Percentiles rank a stretch among this genome's conserved stretches.
Evolutionary conservation across 2,329 filamentous ascomycete genomes (phyloP).

Genomic region (Colletotrichum graminicola): DNA sequence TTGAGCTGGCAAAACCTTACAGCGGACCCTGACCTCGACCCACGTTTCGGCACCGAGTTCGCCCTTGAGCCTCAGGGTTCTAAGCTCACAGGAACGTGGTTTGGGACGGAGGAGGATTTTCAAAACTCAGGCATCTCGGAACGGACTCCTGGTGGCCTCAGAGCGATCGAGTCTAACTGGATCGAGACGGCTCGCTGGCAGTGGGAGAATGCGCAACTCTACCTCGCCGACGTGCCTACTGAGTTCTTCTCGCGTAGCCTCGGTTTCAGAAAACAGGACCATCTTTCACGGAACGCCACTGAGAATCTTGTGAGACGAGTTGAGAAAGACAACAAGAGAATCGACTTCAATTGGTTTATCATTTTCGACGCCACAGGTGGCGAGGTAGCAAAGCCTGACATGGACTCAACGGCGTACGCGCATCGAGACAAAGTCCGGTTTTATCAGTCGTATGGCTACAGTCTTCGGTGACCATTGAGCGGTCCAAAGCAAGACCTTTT

Average conservation of each 20-base stretch:
- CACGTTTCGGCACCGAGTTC: neutral
- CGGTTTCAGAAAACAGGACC: neutral
- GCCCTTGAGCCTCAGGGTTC: neutral
- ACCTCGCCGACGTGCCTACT: neutral
- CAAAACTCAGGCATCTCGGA: neutral
- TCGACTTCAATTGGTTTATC: neutral
- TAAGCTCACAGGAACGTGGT: neutral
- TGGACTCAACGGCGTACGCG: neutral
- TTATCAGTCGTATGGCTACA: neutral
- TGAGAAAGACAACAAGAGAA: neutral
- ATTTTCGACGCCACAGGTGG: neutral
- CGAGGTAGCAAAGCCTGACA: neutral
- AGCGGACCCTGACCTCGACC: neutral
- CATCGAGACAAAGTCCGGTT: neutral
- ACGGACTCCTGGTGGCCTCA: neutral
- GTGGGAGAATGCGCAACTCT: neutral
- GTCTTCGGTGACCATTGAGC: neutral
- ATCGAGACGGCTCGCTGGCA: neutral
- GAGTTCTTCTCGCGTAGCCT: neutral
- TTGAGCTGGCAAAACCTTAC: neutral
- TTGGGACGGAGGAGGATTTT: neutral
- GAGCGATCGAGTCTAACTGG: neutral
- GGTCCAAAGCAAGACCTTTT: neutral
- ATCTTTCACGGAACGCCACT: neutral
- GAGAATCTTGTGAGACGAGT: neutral